Evolutionary conservation across 73 alveolate genomes (phyloP).

Genomic region (Paramecium sexaurelia): DNA sequence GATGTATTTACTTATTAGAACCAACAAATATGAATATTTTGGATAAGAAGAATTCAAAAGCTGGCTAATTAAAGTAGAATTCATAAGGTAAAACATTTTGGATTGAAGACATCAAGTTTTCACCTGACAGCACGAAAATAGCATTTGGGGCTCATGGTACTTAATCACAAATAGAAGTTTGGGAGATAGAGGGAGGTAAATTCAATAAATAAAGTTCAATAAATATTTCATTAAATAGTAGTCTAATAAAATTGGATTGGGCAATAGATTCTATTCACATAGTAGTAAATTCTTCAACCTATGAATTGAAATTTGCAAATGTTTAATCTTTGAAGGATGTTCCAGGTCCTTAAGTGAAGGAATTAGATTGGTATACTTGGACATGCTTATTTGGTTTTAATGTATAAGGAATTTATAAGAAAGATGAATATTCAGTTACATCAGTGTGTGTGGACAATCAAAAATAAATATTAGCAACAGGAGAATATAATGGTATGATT

Average conservation of each 20-base stretch:
- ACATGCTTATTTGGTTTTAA: conserved; percentile 96
- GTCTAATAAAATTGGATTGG: conserved; percentile 97
- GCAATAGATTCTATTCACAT: conserved; percentile 82
- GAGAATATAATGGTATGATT: conserved; percentile 92
- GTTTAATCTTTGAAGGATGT: conserved; percentile 80
- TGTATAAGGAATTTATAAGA: conserved; percentile 95
- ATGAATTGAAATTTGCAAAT: conserved; percentile 91
- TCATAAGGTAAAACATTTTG: conserved; percentile 68
- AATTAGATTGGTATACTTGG: conserved; percentile 92
- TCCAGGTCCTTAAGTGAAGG: conserved; percentile 85
- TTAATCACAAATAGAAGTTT: conserved; percentile 84
- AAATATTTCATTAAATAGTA: conserved; percentile 86
- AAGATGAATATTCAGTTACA: conserved; percentile 92
- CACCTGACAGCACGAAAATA: conserved; percentile 85
- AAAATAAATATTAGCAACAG: conserved; percentile 88
- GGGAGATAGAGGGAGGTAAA: conserved; percentile 75
- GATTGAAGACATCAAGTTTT: conserved; percentile 92
- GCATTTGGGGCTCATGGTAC: conserved; percentile 99
- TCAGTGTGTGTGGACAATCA: conserved; percentile 84
- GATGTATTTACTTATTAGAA: conserved; percentile 80
- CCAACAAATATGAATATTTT: conserved; percentile 71
- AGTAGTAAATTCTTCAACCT: conserved; percentile 92
- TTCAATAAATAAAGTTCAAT: conserved; percentile 70
- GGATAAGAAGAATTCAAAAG: conserved; percentile 74
- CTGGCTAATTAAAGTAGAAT: conserved; percentile 67